Percentiles rank a stretch among this genome's conserved stretches.
phyloP scores from a whole-genome alignment of 2,329 filamentous ascomycete species.

The Claviceps maximensis region DNA sequence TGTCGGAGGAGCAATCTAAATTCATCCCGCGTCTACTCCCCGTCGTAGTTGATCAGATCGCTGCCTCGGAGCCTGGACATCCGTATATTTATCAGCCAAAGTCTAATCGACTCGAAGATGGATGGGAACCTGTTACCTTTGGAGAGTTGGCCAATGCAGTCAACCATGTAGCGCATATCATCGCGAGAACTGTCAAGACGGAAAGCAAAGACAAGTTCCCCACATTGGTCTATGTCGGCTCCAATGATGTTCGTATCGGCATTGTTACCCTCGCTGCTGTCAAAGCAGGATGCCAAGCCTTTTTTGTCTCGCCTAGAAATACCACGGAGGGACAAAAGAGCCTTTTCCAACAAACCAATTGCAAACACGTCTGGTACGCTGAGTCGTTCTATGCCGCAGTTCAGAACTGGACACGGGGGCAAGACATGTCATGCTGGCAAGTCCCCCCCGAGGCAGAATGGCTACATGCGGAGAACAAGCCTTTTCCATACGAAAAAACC shows the following conservation, averaged over 20 bases:
- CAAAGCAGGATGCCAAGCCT: constrained; percentile 7
- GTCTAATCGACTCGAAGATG: constrained; percentile 11
- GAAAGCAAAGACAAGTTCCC: constrained; percentile 17
- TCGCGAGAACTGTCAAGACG: constrained; percentile 17
- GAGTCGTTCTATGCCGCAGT: constrained; percentile 6
- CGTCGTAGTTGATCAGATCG: constrained; percentile 13
- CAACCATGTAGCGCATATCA: constrained; percentile 18
- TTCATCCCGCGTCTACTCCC: constrained; percentile 10
- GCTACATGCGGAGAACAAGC: constrained; percentile 22
- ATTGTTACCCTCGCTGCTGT: constrained; percentile 8
- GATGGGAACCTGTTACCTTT: constrained; percentile 17
- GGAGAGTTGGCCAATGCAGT: constrained; percentile 16
- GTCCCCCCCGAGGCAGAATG: constrained; percentile 20
- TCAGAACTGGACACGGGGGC: constrained; percentile 6
- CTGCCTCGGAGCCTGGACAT: constrained; percentile 15
- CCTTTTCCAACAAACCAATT: constrained; percentile 30
- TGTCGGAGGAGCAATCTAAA: background rate
- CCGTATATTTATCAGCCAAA: constrained; percentile 25
- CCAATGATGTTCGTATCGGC: constrained; percentile 7
- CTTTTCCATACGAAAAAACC: constrained; percentile 5
- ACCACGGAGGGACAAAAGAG: constrained; percentile 11
- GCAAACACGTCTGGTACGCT: constrained; percentile 23
- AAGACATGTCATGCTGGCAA: constrained; percentile 23
- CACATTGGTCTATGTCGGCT: constrained; percentile 22
- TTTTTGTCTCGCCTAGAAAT: constrained; percentile 8